These are phyloP conservation scores for Leccinum olivaceopallidum DNA, from an alignment of 768 basidiomycete genomes.

Conservation along the genomic window DNA sequence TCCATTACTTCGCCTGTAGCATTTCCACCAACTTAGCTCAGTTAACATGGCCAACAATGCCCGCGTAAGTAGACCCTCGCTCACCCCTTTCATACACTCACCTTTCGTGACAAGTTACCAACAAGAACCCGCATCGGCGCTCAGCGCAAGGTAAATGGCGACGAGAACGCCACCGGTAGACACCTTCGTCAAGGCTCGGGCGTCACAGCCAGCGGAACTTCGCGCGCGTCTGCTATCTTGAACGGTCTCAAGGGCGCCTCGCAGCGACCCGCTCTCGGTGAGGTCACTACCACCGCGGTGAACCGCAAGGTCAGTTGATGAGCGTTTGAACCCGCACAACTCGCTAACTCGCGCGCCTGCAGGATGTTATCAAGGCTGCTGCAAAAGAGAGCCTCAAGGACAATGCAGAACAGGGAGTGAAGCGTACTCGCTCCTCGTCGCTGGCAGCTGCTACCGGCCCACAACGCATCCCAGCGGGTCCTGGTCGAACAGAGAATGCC, in stretches of 20 bases:
- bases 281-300: constrained; percentile 76
- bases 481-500: constrained; percentile 48
- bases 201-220: constrained; percentile 43
- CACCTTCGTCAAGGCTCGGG: constrained; percentile 65
- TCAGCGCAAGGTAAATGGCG: constrained; percentile 67
- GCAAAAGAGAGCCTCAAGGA: constrained; percentile 65
- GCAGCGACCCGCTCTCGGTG: constrained; percentile 74
- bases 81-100: constrained; percentile 2
- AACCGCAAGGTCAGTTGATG: constrained; percentile 65
- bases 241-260: constrained; percentile 51
- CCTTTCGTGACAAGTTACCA: constrained; percentile 49
- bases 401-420: constrained; percentile 47
- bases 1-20: constrained; percentile 23
- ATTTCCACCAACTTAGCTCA: constrained; percentile 15
- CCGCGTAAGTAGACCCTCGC: constrained; percentile 47
- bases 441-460: constrained; percentile 58
- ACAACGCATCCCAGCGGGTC: constrained; percentile 71
- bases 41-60: constrained; percentile 56
- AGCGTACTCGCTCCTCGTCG: constrained; percentile 66
- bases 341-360: constrained; percentile 5
- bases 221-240: constrained; percentile 48
- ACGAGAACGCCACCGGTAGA: constrained; percentile 75
- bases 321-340: neutral
- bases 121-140: constrained; percentile 63
- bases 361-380: constrained; percentile 44